Base-by-base conservation (phyloP, 2,329 filamentous ascomycete species). In the Diaporthe vaccinii region DNA sequence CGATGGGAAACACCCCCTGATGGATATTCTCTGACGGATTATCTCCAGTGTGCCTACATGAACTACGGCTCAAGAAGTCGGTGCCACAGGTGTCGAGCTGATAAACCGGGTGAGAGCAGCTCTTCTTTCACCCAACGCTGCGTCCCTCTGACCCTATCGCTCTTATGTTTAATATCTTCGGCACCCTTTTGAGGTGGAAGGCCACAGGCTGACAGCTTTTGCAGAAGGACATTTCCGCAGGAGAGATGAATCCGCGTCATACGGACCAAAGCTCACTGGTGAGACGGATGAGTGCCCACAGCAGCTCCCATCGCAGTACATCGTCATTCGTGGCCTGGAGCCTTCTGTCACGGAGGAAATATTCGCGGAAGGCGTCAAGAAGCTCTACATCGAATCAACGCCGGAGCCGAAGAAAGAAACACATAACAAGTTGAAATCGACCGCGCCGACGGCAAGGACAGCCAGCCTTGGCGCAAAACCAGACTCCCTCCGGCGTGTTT, bases 401-500 rank as follows among this genome's bases (percentile, higher is more conserved):
- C 88, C 88, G 0, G 87, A 89, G 61, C 84, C 83, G 3, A 78
- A 85, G 79, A 84, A 86, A 78, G 83, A 85, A 78, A 77, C 84
- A 79, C 82, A 85, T 2, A 85, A 87, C 34, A 91, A 90, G 79
- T 84, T 91, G n/a, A 90, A 89, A 79, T 91, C 89, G 15, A 91
- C 90, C 1, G 89, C 90, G 0, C 89, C 89, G 0, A 86, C 87
- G 8, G 87, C 85, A 51, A 88, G 89, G 76, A 87, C 87, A 12
- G 85, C 89, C 28, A 92, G 93, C 17, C 86, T 92, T 1, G 94
- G 94, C 53, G 94, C 95, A 5, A 90, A 89, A 74, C 91, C 93
- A 44, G 92, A 92, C 28, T 95, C 94, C n/a, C 85, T 97, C 12
- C 91, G 93, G 76, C 91, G 95, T 70, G 91, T 97, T 2, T 90